Conservation (phyloP, 2,329 filamentous ascomycete species). For the Penicillium sp. region DNA sequence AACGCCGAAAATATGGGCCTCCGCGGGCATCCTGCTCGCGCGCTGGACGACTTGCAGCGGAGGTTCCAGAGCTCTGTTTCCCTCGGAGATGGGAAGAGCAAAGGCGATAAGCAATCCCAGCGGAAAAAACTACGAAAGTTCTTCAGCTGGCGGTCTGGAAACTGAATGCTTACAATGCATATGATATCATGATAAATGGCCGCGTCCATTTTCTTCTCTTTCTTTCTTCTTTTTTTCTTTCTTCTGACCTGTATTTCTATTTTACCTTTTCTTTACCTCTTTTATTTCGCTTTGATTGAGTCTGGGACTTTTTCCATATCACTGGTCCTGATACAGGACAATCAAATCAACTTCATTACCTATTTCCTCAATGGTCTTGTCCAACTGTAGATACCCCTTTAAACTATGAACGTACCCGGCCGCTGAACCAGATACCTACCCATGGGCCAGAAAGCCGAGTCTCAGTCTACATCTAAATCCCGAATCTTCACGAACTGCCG, state of each 20-base stretch:
- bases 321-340: background rate
- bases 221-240: background rate
- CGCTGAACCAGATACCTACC: too few species aligned
- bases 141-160: conserved; percentile 24
- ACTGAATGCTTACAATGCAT: conserved; percentile 4
- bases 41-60: conserved; percentile 24
- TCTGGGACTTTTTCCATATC: conserved; percentile 8
- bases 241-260: background rate
- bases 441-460: background rate
- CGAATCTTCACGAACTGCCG: background rate
- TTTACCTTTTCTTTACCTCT: background rate
- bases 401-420: too few species aligned
- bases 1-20: conserved; percentile 27
- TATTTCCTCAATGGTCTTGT: background rate
- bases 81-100: conserved; percentile 7
- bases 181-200: conserved; percentile 4
- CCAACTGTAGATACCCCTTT: background rate
- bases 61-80: conserved; percentile 15
- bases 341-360: background rate
- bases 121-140: conserved; percentile 20
- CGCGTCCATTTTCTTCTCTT: background rate
- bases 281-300: conserved; percentile 4
- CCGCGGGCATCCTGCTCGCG: conserved; percentile 16
- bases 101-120: conserved; percentile 17
- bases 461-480: background rate